These are phyloP conservation scores for Bipolaris victoriae DNA, from an alignment of 2,329 filamentous ascomycete genomes.

Conservation along the genomic window DNA sequence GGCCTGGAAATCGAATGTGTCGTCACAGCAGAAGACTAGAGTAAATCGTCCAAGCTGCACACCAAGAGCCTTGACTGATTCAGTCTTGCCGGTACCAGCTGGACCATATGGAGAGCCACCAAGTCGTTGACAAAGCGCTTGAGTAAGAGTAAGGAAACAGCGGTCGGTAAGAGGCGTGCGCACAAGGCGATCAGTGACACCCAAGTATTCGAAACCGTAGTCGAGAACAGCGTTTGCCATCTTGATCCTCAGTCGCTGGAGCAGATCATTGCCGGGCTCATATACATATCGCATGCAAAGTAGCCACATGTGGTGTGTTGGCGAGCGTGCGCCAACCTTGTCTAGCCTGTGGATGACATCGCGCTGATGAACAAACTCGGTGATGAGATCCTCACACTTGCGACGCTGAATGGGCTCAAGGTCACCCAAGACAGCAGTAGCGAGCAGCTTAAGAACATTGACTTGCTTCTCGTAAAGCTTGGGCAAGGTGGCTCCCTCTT, in stretches of 20 bases:
- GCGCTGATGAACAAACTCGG: slow-evolving; percentile 96
- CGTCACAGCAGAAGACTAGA: slow-evolving; percentile 98
- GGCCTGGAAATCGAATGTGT: slow-evolving; percentile 99
- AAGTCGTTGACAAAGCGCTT: slow-evolving; percentile 91
- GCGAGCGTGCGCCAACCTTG: slow-evolving; percentile 72
- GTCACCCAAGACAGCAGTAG: slow-evolving; percentile 87
- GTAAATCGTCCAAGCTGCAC: slow-evolving; percentile 97
- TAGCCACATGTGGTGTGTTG: slow-evolving; percentile 89
- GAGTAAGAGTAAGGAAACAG: slow-evolving; percentile 96
- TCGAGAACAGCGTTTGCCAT: slow-evolving; percentile 96
- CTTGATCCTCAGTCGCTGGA: slow-evolving; percentile 84
- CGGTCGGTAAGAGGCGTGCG: slow-evolving; percentile 96
- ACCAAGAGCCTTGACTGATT: slow-evolving; percentile 97
- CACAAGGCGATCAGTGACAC: slow-evolving; percentile 93
- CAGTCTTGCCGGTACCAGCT: slow-evolving; percentile 97
- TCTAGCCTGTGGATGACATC: slow-evolving; percentile 90
- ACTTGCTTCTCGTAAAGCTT: slow-evolving; percentile 81
- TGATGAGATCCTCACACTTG: slow-evolving; percentile 98
- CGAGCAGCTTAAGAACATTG: slow-evolving; percentile 82
- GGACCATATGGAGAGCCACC: slow-evolving; percentile 97
- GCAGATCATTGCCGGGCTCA: slow-evolving; percentile 76
- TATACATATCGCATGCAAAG: slow-evolving; percentile 98
- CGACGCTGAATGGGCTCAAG: slow-evolving; percentile 85
- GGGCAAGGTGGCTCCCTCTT: slow-evolving; percentile 72
- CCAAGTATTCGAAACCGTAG: slow-evolving; percentile 98